Base-by-base conservation (phyloP, 2,329 filamentous ascomycete species). In the Botrytis deweyae region DNA sequence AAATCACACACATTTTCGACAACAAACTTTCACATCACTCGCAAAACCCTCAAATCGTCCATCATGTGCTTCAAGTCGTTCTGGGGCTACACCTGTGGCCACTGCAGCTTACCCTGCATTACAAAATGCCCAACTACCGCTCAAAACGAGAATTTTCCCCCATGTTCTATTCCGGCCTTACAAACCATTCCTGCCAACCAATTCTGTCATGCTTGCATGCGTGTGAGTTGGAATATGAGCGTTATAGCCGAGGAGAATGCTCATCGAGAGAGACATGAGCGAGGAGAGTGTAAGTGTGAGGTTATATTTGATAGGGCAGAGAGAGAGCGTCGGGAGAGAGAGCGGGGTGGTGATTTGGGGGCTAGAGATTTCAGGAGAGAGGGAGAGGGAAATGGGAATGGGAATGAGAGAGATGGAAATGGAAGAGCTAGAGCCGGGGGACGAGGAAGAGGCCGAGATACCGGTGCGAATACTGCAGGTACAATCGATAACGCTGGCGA, bases 61-160 rank as follows among this genome's bases (percentile, higher is more conserved):
- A 42, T 42, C 3, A 87, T 87, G 86, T 87, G 86, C 76, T 82
- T 86, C 78, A 80, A 81, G 46, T 84, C 86, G 77, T 86, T 81
- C 76, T 78, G 85, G 65, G 83, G 82, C 71, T 87, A 86, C 78
- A 82, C 79, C 49, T 87, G 86, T 77, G 86, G 85, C 25, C 86
- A 87, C 79, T 83, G 82, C 66, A 83, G 83, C 10, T 59, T 82
- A 6, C 80, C 82, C 1, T 80, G 84, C 18, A 80, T 85, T 65
- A 82, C 83, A 0, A 79, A 81, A 4, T 87, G 86, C 75, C 86
- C 86, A 9, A 18, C 79, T 20, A 74, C 77, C 8, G 29, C 59
- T 6, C 76, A 74, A n/a, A 79, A 78, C 58, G 74, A 73, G 4
- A 67, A 69, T 25, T 81, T 76, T 40, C 80, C 79, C n/a, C 55